Conservation (phyloP, 2,329 filamentous ascomycete species). For the Dactylellina leptospora region DNA sequence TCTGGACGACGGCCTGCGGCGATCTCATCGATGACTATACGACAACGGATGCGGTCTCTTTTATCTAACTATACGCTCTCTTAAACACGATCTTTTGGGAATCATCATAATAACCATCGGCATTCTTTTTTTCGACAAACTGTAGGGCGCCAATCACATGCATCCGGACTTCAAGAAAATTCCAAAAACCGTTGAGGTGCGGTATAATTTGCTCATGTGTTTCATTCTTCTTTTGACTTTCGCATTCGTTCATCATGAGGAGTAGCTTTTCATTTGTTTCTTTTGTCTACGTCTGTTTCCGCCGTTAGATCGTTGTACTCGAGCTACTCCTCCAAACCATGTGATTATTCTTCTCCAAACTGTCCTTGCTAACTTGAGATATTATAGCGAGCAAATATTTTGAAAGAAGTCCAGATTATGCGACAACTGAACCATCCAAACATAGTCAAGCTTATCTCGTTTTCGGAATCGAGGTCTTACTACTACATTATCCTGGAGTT, state of each 20-base stretch:
- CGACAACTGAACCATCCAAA: conserved; percentile 95
- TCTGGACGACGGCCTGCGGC: conserved; percentile 10
- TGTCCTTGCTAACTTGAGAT: conserved; percentile 38
- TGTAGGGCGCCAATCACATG: conserved; percentile 87
- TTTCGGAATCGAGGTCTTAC: conserved; percentile 91
- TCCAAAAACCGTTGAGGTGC: conserved; percentile 97
- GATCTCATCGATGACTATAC: not conserved
- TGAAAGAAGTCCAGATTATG: conserved; percentile 99
- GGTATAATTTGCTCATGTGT: conserved; percentile 62
- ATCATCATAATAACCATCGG: conserved; percentile 55
- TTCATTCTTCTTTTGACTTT: conserved; percentile 11
- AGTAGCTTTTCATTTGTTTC: conserved; percentile 33
- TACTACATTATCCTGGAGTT: conserved; percentile 98
- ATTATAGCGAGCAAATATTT: conserved; percentile 86
- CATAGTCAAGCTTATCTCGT: conserved; percentile 91
- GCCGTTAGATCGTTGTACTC: conserved; percentile 19
- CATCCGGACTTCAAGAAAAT: conserved; percentile 96
- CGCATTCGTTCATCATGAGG: conserved; percentile 23
- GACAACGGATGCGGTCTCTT: not conserved
- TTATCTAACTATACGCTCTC: not conserved
- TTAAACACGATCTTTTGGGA: not conserved
- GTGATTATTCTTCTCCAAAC: not conserved
- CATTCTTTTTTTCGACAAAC: conserved; percentile 50
- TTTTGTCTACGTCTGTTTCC: conserved; percentile 16
- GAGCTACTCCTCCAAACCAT: conserved; percentile 25